Base-by-base conservation (phyloP, 306 rosid genomes). In the Cucumis cinereus region DNA sequence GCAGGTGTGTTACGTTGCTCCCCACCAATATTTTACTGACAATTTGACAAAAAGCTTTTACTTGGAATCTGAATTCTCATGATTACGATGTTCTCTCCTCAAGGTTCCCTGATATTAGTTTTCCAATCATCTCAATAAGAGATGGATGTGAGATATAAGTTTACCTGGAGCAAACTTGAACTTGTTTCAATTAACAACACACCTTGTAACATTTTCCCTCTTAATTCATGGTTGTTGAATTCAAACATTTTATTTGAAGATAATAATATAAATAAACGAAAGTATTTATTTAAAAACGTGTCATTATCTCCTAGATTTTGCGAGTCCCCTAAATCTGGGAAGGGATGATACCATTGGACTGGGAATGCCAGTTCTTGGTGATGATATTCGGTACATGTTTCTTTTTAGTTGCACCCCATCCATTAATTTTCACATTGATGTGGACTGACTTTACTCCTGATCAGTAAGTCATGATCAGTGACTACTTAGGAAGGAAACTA, bases 1-100 rank as follows among this genome's bases (percentile, higher is more conserved):
- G 79, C 97, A 85, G 92, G 96, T 93, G 76, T 78, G 73, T 20
- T 72, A 19, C 61, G 41, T 55, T 63, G 33, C 22, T 63, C 57
- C 56, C 43, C 62, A 19, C 14, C 16, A 26, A 14, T 28, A 11
- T 76, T 76, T 71, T 61, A 3, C 52, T 53, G 47, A 30, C 43
- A 6, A 26, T 3, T 72, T 53, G 47, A 50, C 43, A 3, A 49
- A 19, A 50, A 49, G 10, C 30, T 72, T 52, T 72, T 72, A 72
- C 52, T 72, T 72, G 16, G 22, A 30, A 30, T 30, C 3, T 30
- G 35, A 30, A 24, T 72, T 50, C 13, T 72, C 41, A 49, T 52
- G 33, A 17, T 22, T 14, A 16, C 9, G 8, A 15, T 17, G 28
- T 52, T 49, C 43, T 28, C 56, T 71, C 43, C 76, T 28, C 30